phyloP scores from a whole-genome alignment of 2,329 filamentous ascomycete genomes.

The Penicillium occitanis region DNA sequence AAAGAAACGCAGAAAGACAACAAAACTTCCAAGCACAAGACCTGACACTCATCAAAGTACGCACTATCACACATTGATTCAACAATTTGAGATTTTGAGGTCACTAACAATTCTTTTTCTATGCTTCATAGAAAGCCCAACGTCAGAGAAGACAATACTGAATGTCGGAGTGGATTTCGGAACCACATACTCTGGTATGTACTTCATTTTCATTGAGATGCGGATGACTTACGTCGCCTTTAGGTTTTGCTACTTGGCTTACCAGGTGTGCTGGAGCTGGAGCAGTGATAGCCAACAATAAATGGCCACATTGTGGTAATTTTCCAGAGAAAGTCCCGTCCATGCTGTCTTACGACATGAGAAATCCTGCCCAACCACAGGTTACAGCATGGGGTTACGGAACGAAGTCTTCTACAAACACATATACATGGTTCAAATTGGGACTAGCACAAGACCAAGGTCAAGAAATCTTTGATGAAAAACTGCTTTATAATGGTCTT shows the following conservation, averaged over 20 bases:
- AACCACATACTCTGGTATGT: slow-evolving; percentile 19
- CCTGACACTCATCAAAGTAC: neutral
- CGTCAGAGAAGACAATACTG: neutral
- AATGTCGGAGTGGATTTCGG: slow-evolving; percentile 17
- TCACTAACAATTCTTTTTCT: neutral
- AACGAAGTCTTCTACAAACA: neutral
- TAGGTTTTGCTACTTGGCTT: slow-evolving; percentile 5
- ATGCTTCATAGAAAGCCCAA: neutral
- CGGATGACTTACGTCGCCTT: neutral
- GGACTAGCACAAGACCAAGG: neutral
- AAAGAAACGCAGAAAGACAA: neutral
- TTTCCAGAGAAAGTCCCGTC: slow-evolving; percentile 34
- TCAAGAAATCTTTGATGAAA: neutral
- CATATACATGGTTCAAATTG: neutral
- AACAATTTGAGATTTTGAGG: neutral
- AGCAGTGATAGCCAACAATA: neutral
- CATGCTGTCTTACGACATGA: neutral
- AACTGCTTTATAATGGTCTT: neutral
- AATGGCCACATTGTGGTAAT: neutral
- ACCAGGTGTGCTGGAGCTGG: neutral
- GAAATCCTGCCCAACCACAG: neutral
- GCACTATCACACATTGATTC: neutral
- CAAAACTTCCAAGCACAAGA: neutral
- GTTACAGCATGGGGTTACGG: neutral
- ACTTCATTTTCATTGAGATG: neutral